Evolutionary conservation across 2,329 filamentous ascomycete genomes (phyloP).

Genomic region (Penicillium olsonii): DNA sequence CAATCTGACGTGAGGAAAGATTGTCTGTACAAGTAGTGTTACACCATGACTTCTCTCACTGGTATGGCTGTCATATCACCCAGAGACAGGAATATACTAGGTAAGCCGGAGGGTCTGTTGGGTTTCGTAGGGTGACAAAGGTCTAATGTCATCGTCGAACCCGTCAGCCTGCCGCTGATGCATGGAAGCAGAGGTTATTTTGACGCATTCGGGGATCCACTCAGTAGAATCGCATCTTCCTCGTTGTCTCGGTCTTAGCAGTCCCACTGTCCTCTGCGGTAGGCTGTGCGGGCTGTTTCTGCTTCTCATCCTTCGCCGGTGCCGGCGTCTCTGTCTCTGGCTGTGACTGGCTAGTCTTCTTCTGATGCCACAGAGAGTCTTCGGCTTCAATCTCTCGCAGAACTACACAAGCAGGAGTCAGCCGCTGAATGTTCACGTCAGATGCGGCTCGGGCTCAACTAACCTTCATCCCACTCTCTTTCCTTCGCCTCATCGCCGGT

Average conservation of each 20-base stretch:
- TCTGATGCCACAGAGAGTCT: slow-evolving; percentile 41
- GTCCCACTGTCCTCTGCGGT: slow-evolving; percentile 16
- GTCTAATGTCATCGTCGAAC: not conserved
- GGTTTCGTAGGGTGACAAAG: not conserved
- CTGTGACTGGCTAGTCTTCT: slow-evolving; percentile 17
- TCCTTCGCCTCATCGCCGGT: slow-evolving; percentile 75
- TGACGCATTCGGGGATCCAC: not conserved
- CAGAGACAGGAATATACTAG: not conserved
- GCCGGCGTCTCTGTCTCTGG: slow-evolving; percentile 2
- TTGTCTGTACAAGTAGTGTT: slow-evolving; percentile 8
- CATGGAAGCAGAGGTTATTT: not conserved
- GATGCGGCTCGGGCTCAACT: slow-evolving; percentile 26
- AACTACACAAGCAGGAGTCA: slow-evolving; percentile 28
- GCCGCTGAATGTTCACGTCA: not conserved
- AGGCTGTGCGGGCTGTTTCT: slow-evolving; percentile 10
- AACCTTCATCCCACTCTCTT: slow-evolving; percentile 84
- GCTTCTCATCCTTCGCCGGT: slow-evolving; percentile 9
- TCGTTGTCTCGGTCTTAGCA: slow-evolving; percentile 17
- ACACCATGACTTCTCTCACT: not conserved
- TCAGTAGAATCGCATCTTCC: slow-evolving; percentile 36
- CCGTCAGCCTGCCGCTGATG: not conserved
- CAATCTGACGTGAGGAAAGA: not conserved
- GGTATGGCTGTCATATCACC: not conserved
- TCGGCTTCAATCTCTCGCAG: slow-evolving; percentile 43
- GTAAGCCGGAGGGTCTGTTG: not conserved